Evolutionary conservation across 345 rosid species (phyloP).

Genomic region (Anastatica hierochuntica): DNA sequence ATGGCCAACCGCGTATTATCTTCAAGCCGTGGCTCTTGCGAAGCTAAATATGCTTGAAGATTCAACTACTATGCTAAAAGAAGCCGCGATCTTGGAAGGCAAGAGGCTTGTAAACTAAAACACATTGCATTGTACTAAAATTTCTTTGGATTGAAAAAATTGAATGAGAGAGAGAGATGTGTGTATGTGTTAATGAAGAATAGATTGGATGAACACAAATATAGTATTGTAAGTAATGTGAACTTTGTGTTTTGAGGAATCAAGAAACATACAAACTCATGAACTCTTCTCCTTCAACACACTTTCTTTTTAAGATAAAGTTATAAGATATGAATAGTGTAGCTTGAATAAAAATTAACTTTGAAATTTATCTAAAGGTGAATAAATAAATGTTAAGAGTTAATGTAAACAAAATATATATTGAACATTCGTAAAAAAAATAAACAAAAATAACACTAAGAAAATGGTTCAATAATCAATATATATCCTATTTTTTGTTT

Average conservation of each 20-base stretch:
- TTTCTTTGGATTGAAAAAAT: background rate
- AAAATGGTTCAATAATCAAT: background rate
- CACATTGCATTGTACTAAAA: background rate
- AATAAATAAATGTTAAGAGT: too few relatives aligned
- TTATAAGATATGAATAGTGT: too few relatives aligned
- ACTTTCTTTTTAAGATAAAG: too few relatives aligned
- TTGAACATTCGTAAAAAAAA: background rate
- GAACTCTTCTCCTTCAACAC: too few relatives aligned
- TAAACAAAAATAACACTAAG: background rate
- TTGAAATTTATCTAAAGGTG: too few relatives aligned
- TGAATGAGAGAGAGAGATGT: too few relatives aligned
- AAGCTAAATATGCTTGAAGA: slow-evolving; percentile 85
- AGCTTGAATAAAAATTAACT: too few relatives aligned
- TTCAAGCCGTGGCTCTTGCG: slow-evolving; percentile 80
- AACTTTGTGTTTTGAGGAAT: too few relatives aligned
- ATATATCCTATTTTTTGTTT: background rate
- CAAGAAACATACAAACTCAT: background rate
- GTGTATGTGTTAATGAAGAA: background rate
- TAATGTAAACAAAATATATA: too few relatives aligned
- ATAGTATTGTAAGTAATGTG: too few relatives aligned
- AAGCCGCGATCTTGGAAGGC: slow-evolving; percentile 64
- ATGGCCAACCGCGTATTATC: slow-evolving; percentile 86
- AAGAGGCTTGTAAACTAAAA: slow-evolving; percentile 34
- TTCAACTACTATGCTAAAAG: slow-evolving; percentile 67
- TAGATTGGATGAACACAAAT: background rate